Conservation (phyloP, 2,329 filamentous ascomycete genomes). For the Fusarium sp. region DNA sequence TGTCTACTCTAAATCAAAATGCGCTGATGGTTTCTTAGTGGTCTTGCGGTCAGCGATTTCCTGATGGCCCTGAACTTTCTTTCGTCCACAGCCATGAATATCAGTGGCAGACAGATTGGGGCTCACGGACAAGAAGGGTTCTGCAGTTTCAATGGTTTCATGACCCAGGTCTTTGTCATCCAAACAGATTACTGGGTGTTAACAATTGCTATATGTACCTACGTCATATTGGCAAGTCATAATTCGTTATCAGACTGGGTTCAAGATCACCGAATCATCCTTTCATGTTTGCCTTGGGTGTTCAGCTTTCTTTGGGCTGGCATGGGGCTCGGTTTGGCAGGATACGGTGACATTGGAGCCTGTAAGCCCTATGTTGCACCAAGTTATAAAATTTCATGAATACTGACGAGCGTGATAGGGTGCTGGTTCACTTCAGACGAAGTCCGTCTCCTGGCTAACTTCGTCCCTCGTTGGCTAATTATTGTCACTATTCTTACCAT, state of each 20-base stretch:
- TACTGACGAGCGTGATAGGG: not conserved
- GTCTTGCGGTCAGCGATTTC: not conserved
- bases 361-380: fast-evolving
- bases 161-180: conserved; percentile 7
- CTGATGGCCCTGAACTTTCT: conserved; percentile 6
- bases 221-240: not conserved
- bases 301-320: not conserved
- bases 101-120: not conserved
- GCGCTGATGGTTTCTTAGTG: not conserved
- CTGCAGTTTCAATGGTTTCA: conserved; percentile 1
- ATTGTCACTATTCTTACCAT: conserved; percentile 4
- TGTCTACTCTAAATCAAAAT: no score
- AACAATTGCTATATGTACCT: not conserved
- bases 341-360: conserved; percentile 1
- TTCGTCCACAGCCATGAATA: conserved; percentile 2
- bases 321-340: not conserved
- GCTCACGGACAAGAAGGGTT: not conserved
- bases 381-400: fast-evolving
- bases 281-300: not conserved
- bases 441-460: conserved; percentile 3
- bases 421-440: conserved; percentile 1
- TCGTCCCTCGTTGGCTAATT: not conserved
- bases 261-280: not conserved
- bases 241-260: not conserved
- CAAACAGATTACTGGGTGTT: not conserved